Evolutionary conservation across 1,284 basidiomycete species (phyloP).

Genomic region (Sporisorium reilianum): DNA sequence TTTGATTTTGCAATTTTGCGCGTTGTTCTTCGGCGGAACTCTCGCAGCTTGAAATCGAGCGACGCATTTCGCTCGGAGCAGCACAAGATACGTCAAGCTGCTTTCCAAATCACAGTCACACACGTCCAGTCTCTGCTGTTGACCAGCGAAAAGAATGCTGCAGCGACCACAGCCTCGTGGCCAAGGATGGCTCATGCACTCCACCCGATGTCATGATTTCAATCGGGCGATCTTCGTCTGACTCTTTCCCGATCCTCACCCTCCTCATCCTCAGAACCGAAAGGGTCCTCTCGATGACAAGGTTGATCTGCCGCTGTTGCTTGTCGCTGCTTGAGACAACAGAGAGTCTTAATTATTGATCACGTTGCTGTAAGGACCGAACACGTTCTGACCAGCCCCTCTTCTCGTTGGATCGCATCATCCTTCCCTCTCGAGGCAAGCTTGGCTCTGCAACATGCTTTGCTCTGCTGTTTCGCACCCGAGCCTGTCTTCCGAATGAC

Average conservation of each 20-base stretch:
- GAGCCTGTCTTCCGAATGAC: constrained; percentile 1
- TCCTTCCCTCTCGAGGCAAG: neutral
- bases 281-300: constrained; percentile 3
- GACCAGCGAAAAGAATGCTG: too few relatives aligned
- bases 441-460: constrained; percentile 5
- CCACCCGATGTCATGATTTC: neutral
- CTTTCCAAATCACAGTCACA: neutral
- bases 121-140: neutral
- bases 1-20: too few relatives aligned
- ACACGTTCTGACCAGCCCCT: neutral
- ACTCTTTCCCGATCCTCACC: too few relatives aligned
- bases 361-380: constrained; percentile 1
- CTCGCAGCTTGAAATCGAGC: too few relatives aligned
- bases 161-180: neutral
- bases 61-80: constrained; percentile 4
- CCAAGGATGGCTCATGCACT: neutral
- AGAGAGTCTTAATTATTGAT: neutral
- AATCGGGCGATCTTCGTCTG: too few relatives aligned
- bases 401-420: neutral
- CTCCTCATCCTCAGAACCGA: neutral
- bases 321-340: neutral
- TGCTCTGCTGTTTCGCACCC: neutral
- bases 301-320: neutral
- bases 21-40: constrained; percentile 13
- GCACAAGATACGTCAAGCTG: constrained; percentile 22